A percentile compares a stretch with the other conserved stretches of the same genome.
Conservation (phyloP, 225 moss, liverwort and hornwort species). For the Climacium dendroides region DNA sequence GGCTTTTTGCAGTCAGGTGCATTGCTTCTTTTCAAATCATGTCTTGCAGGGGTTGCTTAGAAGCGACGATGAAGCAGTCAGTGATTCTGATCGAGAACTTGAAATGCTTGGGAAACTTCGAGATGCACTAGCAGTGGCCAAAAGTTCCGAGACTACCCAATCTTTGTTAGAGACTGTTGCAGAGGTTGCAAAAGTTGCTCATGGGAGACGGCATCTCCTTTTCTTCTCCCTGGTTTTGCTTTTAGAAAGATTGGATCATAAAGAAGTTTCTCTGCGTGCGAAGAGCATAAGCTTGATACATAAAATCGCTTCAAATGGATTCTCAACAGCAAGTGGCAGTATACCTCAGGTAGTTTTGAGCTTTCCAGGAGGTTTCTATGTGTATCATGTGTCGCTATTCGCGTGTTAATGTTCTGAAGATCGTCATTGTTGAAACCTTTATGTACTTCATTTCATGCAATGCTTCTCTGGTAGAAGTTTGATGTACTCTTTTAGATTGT, state of each 20-base stretch:
- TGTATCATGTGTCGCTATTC: neutral
- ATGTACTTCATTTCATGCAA: neutral
- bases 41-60: slow-evolving; percentile 66
- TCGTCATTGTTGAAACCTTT: neutral
- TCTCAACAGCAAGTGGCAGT: slow-evolving; percentile 30
- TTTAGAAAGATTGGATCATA: slow-evolving; percentile 75
- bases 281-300: slow-evolving; percentile 81
- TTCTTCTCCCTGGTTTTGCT: slow-evolving; percentile 83
- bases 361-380: neutral
- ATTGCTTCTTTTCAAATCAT: slow-evolving; percentile 57
- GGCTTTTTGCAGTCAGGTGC: slow-evolving; percentile 77
- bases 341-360: slow-evolving; percentile 20
- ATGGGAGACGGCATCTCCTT: slow-evolving; percentile 61
- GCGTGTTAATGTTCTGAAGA: neutral
- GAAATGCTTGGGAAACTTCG: slow-evolving; percentile 85
- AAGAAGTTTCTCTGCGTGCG: slow-evolving; percentile 55
- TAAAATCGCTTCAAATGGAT: slow-evolving; percentile 46
- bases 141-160: slow-evolving; percentile 44
- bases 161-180: slow-evolving; percentile 85
- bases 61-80: slow-evolving; percentile 34
- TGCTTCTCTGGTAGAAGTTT: neutral
- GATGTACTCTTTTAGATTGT: neutral
- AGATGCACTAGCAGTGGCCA: slow-evolving; percentile 48
- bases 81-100: slow-evolving; percentile 65
- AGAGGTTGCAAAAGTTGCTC: slow-evolving; percentile 70